Evolutionary conservation across 495 filamentous ascomycete species (phyloP), one percentile per base, ranked within the genome.

Genomic region (Penicillium silybi): DNA sequence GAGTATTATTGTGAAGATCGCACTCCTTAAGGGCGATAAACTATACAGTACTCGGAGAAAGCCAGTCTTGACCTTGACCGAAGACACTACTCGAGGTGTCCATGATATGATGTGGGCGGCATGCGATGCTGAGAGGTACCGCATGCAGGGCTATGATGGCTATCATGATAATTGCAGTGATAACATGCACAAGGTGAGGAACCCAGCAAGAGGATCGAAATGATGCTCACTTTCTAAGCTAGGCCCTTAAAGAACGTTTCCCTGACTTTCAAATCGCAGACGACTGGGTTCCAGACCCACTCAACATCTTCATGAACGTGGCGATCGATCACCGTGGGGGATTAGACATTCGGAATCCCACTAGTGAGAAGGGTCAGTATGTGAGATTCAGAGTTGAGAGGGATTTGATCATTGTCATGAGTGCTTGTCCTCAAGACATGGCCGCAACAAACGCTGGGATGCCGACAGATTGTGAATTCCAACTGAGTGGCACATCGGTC

Each of bases 231-330:
- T 29, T 1, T 3, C 5, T 29, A 9, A 6, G 1, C 1, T 1
- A 29, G 3, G 26, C 7, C 26, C 7, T 29, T 6, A 9, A 29
- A 29, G 4, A 5, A 29, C 7, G 1, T 10, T 29, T 29, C 26
- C 26, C 26, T 29, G 26, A 10, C 26, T 29, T 29, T 29, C 26
- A 29, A 3, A 29, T 29, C 2, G 29, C 29, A 22, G 18, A 54
- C 18, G 59, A 60, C 29, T 64, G 67, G 41, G 62, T 68, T 15
- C 74, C 73, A 2, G 65, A 68, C 46, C 74, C 73, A 1, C 56
- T 78, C 7, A 78, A 78, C 56, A 40, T 78, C 15, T 76, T 76
- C 52, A 78, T 78, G 74, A 76, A 78, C 50, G 72, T 76, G 17
- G 58, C 71, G 0, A 54, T 74, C 16, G 62, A 62, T 27, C 43